Evolutionary conservation across 2,329 filamentous ascomycete genomes (phyloP).

Genomic region (Lojkania enalia): DNA sequence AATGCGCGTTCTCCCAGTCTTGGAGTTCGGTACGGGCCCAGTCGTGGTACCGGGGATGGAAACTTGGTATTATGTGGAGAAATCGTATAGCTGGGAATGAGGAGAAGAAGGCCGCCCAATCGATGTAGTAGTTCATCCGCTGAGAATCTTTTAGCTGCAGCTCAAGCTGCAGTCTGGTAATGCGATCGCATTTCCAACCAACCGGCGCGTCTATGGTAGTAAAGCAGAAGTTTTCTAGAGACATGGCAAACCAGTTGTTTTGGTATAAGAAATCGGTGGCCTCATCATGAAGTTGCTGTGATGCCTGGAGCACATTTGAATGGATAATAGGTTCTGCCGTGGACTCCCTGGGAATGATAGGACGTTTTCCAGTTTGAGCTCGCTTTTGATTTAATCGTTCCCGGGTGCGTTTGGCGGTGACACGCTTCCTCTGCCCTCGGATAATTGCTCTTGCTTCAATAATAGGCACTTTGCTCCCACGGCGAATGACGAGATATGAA

Average conservation of each 20-base stretch:
- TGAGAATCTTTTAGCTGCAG: slow-evolving; percentile 36
- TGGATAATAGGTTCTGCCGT: slow-evolving; percentile 23
- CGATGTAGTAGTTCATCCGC: slow-evolving; percentile 37
- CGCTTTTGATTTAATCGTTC: slow-evolving; percentile 30
- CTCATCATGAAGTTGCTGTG: slow-evolving; percentile 26
- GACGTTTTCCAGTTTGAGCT: slow-evolving; percentile 22
- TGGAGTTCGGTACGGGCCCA: slow-evolving; percentile 30
- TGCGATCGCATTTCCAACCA: slow-evolving; percentile 29
- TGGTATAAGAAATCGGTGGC: slow-evolving; percentile 32
- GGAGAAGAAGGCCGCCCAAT: slow-evolving; percentile 33
- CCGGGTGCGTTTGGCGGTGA: slow-evolving; percentile 22
- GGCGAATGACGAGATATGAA: slow-evolving; percentile 29
- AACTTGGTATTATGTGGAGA: slow-evolving; percentile 29
- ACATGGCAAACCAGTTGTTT: slow-evolving; percentile 34
- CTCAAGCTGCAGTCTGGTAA: slow-evolving; percentile 31
- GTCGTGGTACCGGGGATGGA: slow-evolving; percentile 34
- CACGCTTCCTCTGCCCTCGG: slow-evolving; percentile 30
- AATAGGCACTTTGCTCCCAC: slow-evolving; percentile 16
- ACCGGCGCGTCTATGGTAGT: slow-evolving; percentile 26
- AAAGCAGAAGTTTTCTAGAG: slow-evolving; percentile 27
- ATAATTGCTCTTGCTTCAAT: slow-evolving; percentile 31
- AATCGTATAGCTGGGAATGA: slow-evolving; percentile 23
- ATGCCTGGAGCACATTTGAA: slow-evolving; percentile 27
- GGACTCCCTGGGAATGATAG: slow-evolving; percentile 19
- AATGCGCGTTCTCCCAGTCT: slow-evolving; percentile 27